Evolutionary conservation across 495 filamentous ascomycete genomes (phyloP), one percentile per base, ranked within the genome.

Genomic region (Cetradonia linearis): DNA sequence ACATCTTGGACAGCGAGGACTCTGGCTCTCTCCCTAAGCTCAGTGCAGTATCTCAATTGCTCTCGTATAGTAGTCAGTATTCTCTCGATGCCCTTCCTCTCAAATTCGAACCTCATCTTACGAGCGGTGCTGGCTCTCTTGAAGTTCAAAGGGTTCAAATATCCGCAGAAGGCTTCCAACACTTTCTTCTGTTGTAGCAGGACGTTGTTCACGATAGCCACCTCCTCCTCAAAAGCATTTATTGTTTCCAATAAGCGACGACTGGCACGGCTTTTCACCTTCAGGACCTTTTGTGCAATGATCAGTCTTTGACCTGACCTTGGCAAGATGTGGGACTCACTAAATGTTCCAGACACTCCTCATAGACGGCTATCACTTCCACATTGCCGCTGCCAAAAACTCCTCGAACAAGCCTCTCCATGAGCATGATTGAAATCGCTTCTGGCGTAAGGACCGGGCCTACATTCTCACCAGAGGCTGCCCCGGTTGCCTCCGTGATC

Each of bases 401-500:
- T 0, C 62, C 62, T 4, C n/a, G 13, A 11, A 30, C 55, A 25
- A 64, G 62, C 18, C 62, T 53, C 27, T 58, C 59, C 23, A 64
- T 37, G 10, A 55, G 1, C 42, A 36, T 48, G 31, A 64, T 58
- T 1, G 47, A 23, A 3, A 64, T 56, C 9, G 62, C 50, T 27
- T 64, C 62, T 20, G 62, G 62, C 16, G 62, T 64, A 4, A 64
- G n/a, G 16, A 64, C 59, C 1, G 62, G 59, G 1, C 62, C 62
- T 4, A 36, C 25, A 38, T 53, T 36, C 27, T 28, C 31, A 3
- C 59, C 62, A 20, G 49, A 11, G 9, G 30, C 27, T 4, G 49
- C 23, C 18, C 49, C 28, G 49, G 23, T 28, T 16, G 62, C 62
- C 56, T 64, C 59, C 9, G 10, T 52, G 11, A 64, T 64, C 30